Evolutionary conservation across 257 asterid species (phyloP), one percentile per base, ranked within the genome.

Genomic region (Capsicum baccatum): DNA sequence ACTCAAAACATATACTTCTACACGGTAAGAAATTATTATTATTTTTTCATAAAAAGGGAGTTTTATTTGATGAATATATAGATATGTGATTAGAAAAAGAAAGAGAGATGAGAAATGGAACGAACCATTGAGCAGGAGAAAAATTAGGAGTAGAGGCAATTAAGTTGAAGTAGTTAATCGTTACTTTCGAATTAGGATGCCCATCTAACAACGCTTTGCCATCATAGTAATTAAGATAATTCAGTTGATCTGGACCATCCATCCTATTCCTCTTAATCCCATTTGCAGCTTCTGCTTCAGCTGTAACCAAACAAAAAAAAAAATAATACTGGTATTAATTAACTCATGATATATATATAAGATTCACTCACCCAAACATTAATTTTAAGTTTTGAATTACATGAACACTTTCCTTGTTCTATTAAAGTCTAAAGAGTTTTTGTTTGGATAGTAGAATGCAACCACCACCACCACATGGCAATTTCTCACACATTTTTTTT

Each of bases 241-340:
- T 81, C 68, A 64, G 11, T 83, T 79, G 79, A 52, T 63, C 15
- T 74, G 62, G 4, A 21, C 81, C 81, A 21, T 7, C 62, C 10
- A 52, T 74, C 52, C 1, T 21, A 11, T 85, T 89, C 81, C 50
- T 85, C 82, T 87, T 85, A 47, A 26, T 84, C 54, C 15, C 57
- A 4, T 19, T 84, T 74, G 26, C 83, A 56, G 79, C 83, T 50
- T 85, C 85, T 62, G 83, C 82, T 66, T 83, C 90, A 83, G 67
- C 84, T 81, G 15, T 48, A 68, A 37, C 35, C 42, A 21, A 82
- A 50, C 5, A 62, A 4, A 9, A 62, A 8, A 8, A 11, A 70
- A 42, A 39, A 3, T 13, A 39, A 2, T 42, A 8, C 5, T 33
- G 19, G 70, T 63, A 26, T 7, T 63, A 21, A 63, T 63, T 63